phyloP scores from a whole-genome alignment of 192 early-diverging fungal genomes.

The Dissophora globulifera region DNA sequence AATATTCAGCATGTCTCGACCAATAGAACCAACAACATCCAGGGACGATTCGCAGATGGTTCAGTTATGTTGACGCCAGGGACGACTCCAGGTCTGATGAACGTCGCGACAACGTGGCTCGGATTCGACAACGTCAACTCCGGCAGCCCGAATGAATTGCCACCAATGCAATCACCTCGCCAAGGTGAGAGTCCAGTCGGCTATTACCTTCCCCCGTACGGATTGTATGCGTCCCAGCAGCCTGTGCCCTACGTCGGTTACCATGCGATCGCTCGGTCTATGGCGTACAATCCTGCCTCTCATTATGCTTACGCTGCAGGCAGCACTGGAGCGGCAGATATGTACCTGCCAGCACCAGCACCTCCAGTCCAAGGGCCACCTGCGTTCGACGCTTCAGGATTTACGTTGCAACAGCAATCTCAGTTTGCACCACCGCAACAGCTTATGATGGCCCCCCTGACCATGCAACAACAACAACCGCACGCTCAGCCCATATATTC shows the following conservation, averaged over 20 bases:
- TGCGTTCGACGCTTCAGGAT: slow-evolving; percentile 1
- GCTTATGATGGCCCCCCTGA: background rate
- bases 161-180: slow-evolving; percentile 4
- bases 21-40: background rate
- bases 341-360: slow-evolving; percentile 1
- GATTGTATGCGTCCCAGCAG: slow-evolving; percentile 26
- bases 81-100: background rate
- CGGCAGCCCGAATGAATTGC: background rate
- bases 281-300: background rate
- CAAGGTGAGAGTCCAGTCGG: background rate
- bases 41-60: background rate
- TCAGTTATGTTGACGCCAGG: background rate
- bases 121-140: slow-evolving; percentile 12
- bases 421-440: slow-evolving; percentile 10
- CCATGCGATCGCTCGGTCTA: slow-evolving; percentile 13
- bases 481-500: slow-evolving; percentile 15
- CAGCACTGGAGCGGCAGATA: background rate
- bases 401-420: slow-evolving; percentile 24
- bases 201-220: slow-evolving; percentile 21
- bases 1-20: background rate
- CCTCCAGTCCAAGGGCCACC: slow-evolving; percentile 6
- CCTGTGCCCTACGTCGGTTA: slow-evolving; percentile 18
- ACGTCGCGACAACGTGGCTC: slow-evolving; percentile 10
- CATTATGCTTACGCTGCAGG: slow-evolving; percentile 13
- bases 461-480: slow-evolving; percentile 12